phyloP scores from a whole-genome alignment of 2,329 filamentous ascomycete genomes.

The Cercospora nicotianae region DNA sequence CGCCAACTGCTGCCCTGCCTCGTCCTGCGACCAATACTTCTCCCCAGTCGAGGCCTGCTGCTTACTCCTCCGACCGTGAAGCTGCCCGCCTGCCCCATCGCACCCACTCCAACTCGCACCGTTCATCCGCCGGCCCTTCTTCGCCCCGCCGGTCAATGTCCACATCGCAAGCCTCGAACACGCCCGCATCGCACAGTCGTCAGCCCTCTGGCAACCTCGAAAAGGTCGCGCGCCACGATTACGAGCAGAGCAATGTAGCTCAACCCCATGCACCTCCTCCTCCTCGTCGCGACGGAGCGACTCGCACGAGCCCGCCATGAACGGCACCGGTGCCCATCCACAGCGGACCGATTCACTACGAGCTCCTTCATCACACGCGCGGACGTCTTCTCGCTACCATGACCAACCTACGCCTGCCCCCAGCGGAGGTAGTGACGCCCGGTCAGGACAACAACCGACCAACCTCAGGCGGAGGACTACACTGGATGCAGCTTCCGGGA shows the following conservation, averaged over 20 bases:
- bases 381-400: conserved; percentile 46
- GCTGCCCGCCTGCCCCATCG: conserved; percentile 45
- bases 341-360: conserved; percentile 55
- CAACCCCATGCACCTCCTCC: conserved; percentile 41
- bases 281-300: conserved; percentile 60
- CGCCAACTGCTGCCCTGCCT: conserved; percentile 46
- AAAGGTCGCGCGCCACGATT: conserved; percentile 65
- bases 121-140: conserved; percentile 33
- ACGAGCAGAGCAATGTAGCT: conserved; percentile 69
- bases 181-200: conserved; percentile 35
- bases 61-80: conserved; percentile 39
- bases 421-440: conserved; percentile 16
- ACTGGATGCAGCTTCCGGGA: conserved; percentile 79
- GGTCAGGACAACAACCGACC: conserved; percentile 17
- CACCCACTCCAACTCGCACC: conserved; percentile 38
- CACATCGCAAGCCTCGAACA: conserved; percentile 34
- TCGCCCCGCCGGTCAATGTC: conserved; percentile 42
- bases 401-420: conserved; percentile 40
- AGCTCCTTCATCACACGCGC: conserved; percentile 40
- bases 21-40: conserved; percentile 53
- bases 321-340: conserved; percentile 42
- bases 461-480: conserved; percentile 66
- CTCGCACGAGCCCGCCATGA: conserved; percentile 47
- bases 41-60: conserved; percentile 41
- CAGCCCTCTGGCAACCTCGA: conserved; percentile 51